A percentile compares a stretch with the other conserved stretches of the same genome.
phyloP scores from a whole-genome alignment of 1,139 yeast species.

The Sugiyamaella paludigena region DNA sequence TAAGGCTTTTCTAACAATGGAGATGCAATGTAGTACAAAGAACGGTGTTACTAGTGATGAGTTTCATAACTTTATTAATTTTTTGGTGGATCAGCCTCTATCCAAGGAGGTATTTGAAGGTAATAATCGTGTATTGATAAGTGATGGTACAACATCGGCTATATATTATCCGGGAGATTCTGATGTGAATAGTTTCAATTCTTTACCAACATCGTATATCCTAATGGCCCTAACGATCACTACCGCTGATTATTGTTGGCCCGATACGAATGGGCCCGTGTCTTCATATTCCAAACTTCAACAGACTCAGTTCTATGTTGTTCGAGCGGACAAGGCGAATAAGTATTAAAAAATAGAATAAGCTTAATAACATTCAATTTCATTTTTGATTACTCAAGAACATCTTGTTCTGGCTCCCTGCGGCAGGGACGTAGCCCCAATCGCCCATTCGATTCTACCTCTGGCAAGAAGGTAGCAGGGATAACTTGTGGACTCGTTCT shows the following conservation, averaged over 20 bases:
- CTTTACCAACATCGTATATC: neutral
- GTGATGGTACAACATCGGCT: slow-evolving; percentile 7
- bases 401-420: neutral
- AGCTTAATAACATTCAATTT: neutral
- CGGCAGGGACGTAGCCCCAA: neutral
- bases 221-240: slow-evolving; percentile 5
- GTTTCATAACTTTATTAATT: slow-evolving; percentile 2
- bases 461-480: too few species aligned
- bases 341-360: neutral
- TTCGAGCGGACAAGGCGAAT: neutral
- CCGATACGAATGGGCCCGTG: neutral
- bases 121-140: neutral
- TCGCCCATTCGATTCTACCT: too few species aligned
- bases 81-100: slow-evolving; percentile 3
- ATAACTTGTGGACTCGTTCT: too few species aligned
- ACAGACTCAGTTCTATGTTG: slow-evolving; percentile 7
- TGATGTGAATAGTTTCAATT: neutral
- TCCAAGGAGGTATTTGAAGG: neutral
- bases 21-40: slow-evolving; percentile 7
- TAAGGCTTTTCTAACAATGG: slow-evolving; percentile 3
- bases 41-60: slow-evolving; percentile 3
- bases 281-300: slow-evolving; percentile 8
- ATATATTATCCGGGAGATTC: slow-evolving; percentile 3
- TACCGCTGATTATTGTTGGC: slow-evolving; percentile 10
- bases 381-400: too few species aligned